Percentiles rank a stretch among this genome's conserved stretches.
These are phyloP conservation scores for Hirschioporus abietinus DNA, from an alignment of 768 basidiomycete genomes.

Conservation along the genomic window DNA sequence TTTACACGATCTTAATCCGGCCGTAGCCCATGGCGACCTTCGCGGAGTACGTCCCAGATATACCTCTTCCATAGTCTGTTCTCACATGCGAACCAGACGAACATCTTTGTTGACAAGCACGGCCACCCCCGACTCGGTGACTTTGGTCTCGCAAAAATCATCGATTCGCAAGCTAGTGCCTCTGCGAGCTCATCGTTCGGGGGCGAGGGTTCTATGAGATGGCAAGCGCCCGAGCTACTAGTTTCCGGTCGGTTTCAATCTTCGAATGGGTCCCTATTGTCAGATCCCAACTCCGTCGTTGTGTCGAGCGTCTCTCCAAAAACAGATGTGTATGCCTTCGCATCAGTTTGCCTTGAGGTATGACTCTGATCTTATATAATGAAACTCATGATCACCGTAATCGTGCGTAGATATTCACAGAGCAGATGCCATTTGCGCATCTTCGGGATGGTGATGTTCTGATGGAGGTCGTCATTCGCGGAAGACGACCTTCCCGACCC, in stretches of 20 bases:
- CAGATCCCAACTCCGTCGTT: too few species aligned
- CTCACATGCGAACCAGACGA: neutral
- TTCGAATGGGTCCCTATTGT: too few species aligned
- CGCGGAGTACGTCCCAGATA: neutral
- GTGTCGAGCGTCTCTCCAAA: too few species aligned
- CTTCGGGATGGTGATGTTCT: neutral
- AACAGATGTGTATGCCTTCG: too few species aligned
- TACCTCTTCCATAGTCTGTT: neutral
- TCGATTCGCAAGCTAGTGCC: neutral
- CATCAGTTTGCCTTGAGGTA: too few species aligned
- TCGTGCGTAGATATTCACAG: neutral
- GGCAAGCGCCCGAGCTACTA: too few species aligned
- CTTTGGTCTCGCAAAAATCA: neutral
- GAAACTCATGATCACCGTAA: neutral
- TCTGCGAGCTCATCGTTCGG: neutral
- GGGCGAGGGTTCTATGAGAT: too few species aligned
- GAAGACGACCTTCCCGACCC: neutral
- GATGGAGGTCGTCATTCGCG: neutral
- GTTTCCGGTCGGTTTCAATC: too few species aligned
- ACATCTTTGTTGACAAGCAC: neutral
- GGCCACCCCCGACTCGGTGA: neutral
- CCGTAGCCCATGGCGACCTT: neutral
- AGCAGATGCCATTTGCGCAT: constrained; percentile 1
- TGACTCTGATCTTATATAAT: too few species aligned
- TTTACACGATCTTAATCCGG: neutral